These are phyloP conservation scores for Yamadazyma ubonensis DNA, from an alignment of 805 yeast genomes.

Conservation along the genomic window DNA sequence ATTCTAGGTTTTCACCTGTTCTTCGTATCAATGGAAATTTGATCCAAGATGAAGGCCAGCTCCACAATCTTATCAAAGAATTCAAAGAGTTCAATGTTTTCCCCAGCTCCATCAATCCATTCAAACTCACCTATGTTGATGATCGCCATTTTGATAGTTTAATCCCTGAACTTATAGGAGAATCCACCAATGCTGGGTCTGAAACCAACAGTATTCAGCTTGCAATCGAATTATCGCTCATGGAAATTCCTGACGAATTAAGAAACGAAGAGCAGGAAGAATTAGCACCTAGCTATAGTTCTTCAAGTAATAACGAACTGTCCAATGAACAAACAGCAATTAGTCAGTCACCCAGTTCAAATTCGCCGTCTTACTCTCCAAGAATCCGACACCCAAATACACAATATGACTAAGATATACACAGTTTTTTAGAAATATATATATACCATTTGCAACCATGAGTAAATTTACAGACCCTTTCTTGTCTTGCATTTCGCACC, in stretches of 20 bases:
- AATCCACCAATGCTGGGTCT: not conserved
- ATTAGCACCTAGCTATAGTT: too few species aligned
- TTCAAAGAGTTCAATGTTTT: conserved; percentile 21
- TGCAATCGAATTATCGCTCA: conserved; percentile 3
- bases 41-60: conserved; percentile 15
- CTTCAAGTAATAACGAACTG: not conserved
- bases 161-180: conserved; percentile 19
- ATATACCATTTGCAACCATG: too few species aligned
- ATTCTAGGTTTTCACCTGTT: conserved; percentile 26
- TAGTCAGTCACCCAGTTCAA: not conserved
- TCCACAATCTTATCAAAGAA: conserved; percentile 15
- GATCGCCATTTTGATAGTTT: conserved; percentile 24
- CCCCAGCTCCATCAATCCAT: conserved; percentile 22
- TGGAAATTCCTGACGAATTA: not conserved
- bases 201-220: conserved; percentile 1
- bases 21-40: conserved; percentile 22
- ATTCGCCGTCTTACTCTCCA: not conserved
- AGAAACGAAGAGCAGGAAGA: not conserved
- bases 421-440: too few species aligned
- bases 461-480: too few species aligned
- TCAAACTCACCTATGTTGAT: conserved; percentile 24
- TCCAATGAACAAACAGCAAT: not conserved
- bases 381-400: not conserved
- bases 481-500: too few species aligned
- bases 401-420: too few species aligned